phyloP scores from a whole-genome alignment of 2,329 filamentous ascomycete species.

The Diplodia intermedia region DNA sequence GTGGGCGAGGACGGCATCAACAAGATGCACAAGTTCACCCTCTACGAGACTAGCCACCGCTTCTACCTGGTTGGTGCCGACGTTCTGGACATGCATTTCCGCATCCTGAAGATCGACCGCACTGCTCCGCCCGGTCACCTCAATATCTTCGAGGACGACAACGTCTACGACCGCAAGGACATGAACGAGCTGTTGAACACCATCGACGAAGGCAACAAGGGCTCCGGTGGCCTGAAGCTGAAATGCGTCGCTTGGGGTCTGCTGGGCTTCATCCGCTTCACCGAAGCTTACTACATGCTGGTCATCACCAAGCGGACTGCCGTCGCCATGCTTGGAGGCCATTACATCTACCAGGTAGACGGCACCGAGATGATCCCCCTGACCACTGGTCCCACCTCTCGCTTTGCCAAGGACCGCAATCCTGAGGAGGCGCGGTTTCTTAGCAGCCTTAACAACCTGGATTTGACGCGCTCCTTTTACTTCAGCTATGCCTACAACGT shows the following conservation, averaged over 20 bases:
- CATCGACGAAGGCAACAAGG: constrained; percentile 93
- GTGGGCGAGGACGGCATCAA: constrained; percentile 53
- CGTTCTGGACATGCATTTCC: constrained; percentile 84
- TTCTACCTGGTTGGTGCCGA: constrained; percentile 97
- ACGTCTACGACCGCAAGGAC: constrained; percentile 88
- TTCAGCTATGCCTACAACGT: constrained; percentile 99
- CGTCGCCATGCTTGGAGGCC: constrained; percentile 93
- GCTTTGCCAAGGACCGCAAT: constrained; percentile 80
- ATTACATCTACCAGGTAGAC: constrained; percentile 95
- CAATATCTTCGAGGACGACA: constrained; percentile 90
- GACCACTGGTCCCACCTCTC: constrained; percentile 70
- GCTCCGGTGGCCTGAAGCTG: constrained; percentile 85
- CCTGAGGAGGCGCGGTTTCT: constrained; percentile 90
- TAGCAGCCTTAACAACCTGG: constrained; percentile 86
- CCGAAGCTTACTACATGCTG: constrained; percentile 95
- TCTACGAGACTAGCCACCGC: constrained; percentile 92
- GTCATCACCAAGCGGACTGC: constrained; percentile 95
- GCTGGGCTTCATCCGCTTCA: constrained; percentile 94
- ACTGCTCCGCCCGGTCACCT: constrained; percentile 81
- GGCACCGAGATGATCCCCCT: constrained; percentile 90
- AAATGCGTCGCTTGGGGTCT: constrained; percentile 93
- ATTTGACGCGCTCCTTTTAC: constrained; percentile 91
- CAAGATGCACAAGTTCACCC: constrained; percentile 92
- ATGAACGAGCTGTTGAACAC: constrained; percentile 93
- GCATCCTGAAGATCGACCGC: constrained; percentile 93